These are phyloP conservation scores for Lactarius sp. DNA, from an alignment of 768 basidiomycete species.

Conservation along the genomic window DNA sequence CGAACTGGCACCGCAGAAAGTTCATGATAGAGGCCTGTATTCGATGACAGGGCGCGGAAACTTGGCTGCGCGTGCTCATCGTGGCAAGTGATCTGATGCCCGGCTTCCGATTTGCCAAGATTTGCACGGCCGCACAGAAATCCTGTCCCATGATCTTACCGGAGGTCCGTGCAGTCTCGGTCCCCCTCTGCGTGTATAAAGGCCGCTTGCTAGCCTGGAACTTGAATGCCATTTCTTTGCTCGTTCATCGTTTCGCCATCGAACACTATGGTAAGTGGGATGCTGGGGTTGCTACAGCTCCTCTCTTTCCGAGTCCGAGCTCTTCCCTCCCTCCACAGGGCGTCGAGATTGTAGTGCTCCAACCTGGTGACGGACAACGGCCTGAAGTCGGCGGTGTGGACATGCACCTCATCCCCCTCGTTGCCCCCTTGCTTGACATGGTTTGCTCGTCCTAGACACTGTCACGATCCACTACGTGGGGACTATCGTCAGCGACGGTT, in stretches of 20 bases:
- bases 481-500: conserved; percentile 51
- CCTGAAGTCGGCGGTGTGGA: conserved; percentile 65
- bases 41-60: not conserved
- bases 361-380: conserved; percentile 58
- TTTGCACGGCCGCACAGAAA: not conserved
- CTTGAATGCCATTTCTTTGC: not conserved
- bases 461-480: conserved; percentile 79
- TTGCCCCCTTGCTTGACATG: not conserved
- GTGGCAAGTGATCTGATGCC: conserved; percentile 9
- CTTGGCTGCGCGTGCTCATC: not conserved
- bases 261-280: conserved; percentile 1
- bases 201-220: not conserved
- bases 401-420: not conserved
- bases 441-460: conserved; percentile 41
- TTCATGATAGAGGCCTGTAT: not conserved
- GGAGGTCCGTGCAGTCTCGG: not conserved
- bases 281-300: too few relatives aligned
- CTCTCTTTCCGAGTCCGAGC: not conserved
- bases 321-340: conserved; percentile 43
- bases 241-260: not conserved
- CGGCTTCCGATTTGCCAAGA: conserved; percentile 3
- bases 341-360: conserved; percentile 56
- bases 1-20: not conserved
- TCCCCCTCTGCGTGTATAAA: not conserved
- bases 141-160: not conserved